phyloP scores from a whole-genome alignment of 108 stramenopile genomes.

The Licmophora abbreviata region DNA sequence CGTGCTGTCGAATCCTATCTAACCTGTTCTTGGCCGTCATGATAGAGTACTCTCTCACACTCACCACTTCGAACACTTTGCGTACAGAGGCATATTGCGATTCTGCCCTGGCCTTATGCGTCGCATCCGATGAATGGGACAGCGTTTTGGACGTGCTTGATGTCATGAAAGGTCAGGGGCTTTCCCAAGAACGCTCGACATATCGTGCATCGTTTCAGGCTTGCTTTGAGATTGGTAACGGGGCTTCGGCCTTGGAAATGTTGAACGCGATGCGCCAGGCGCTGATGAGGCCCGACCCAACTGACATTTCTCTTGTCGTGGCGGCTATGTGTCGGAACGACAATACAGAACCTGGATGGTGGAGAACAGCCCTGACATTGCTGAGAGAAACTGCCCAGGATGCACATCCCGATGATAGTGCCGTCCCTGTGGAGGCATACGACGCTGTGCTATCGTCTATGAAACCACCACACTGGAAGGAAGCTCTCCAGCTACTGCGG shows the following conservation, averaged over 20 bases:
- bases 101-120: constrained; percentile 5
- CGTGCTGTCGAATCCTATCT: background rate
- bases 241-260: constrained; percentile 22
- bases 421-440: constrained; percentile 32
- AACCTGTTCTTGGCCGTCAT: background rate
- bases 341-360: constrained; percentile 12
- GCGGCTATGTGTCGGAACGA: constrained; percentile 20
- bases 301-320: constrained; percentile 18
- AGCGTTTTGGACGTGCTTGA: constrained; percentile 19
- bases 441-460: constrained; percentile 32
- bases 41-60: background rate
- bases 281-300: constrained; percentile 9
- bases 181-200: constrained; percentile 15
- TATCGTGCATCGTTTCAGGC: constrained; percentile 28
- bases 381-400: constrained; percentile 10
- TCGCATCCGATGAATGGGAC: constrained; percentile 24
- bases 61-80: background rate
- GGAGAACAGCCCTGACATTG: constrained; percentile 13
- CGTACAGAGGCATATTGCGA: constrained; percentile 11
- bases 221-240: constrained; percentile 25
- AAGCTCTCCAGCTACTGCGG: constrained; percentile 21
- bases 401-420: background rate
- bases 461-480: constrained; percentile 28
- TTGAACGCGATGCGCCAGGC: constrained; percentile 26
- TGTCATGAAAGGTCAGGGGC: constrained; percentile 19